These are phyloP conservation scores for Stagonosporopsis chrysanthemi DNA, from an alignment of 2,329 filamentous ascomycete species.

Conservation along the genomic window DNA sequence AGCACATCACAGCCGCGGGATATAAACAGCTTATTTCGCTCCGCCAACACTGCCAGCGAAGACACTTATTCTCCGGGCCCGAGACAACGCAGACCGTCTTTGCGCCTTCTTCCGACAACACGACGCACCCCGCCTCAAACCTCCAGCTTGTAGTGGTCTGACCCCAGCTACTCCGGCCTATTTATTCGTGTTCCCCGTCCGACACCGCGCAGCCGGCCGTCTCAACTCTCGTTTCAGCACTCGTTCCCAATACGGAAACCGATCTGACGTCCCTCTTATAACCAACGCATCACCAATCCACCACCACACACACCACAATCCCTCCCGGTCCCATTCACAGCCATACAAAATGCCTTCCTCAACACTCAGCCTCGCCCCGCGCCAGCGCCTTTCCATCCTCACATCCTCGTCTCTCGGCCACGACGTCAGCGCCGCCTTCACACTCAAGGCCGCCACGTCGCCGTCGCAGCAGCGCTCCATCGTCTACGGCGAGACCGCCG, in stretches of 20 bases:
- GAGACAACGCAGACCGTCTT: constrained; percentile 42
- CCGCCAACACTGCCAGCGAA: constrained; percentile 43
- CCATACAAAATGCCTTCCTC: constrained; percentile 36
- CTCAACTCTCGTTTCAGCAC: constrained; percentile 5
- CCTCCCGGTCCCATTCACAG: neutral
- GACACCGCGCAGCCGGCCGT: constrained; percentile 8
- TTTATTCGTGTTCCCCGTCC: constrained; percentile 28
- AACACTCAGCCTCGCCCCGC: constrained; percentile 45
- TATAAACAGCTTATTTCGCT: constrained; percentile 28
- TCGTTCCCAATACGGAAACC: constrained; percentile 1
- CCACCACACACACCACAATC: constrained; percentile 9
- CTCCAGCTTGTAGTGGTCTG: constrained; percentile 2
- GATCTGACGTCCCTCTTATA: neutral
- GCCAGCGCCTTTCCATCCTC: constrained; percentile 53
- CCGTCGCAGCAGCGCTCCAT: constrained; percentile 31
- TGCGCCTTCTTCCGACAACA: constrained; percentile 27
- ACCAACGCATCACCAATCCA: neutral
- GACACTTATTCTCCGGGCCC: constrained; percentile 35
- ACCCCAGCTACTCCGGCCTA: constrained; percentile 20
- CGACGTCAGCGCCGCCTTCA: constrained; percentile 52
- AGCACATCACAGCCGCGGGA: constrained; percentile 33
- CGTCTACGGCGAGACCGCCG: constrained; percentile 48
- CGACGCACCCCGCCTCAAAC: constrained; percentile 1
- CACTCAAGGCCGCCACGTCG: constrained; percentile 50
- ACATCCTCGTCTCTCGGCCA: constrained; percentile 51